Evolutionary conservation across 1,284 basidiomycete genomes (phyloP), one percentile per base, ranked within the genome.

Genomic region (Leucoagaricus sp.): DNA sequence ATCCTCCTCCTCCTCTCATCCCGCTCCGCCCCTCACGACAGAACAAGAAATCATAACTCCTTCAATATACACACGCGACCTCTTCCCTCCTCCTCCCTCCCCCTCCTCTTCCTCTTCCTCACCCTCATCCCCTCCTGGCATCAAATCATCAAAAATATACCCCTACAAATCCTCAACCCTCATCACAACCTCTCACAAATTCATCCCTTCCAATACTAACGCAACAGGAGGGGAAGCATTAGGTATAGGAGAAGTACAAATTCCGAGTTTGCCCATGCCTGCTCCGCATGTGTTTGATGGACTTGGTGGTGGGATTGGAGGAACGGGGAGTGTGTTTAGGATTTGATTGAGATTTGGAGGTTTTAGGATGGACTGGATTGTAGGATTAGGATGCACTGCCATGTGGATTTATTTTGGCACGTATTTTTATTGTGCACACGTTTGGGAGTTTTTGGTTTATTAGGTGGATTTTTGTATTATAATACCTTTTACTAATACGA

Each of bases 41-140:
- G 66, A 67, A 2, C 75, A 86, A 1, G 17, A 38, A 4, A 38
- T 4, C 15, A 76, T 86, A 9, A 76, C 84, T 60, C 78, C 86
- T 10, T 91, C 87, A 8, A 85, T 87, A 40, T 88, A 89, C 67
- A 89, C 91, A 68, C 82, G 85, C 48, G 85, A 91, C 59, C 73
- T 91, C 33, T 59, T 60, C 7, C 60, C 60, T 7, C 60, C 64
- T 33, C 54, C 62, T 21, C n/a, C 38, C 38, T 31, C 19, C 15
- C 12, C 45, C 13, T 33, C 38, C 28, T 26, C 36, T 19, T 12
- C 12, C 13, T 33, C 28, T 23, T 19, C 38, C 2, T 23, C n/a
- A 23, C 28, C 46, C 46, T 17, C 26, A 19, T n/a, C 28, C 8
- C 19, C 21, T 53, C 19, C 41, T 42, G n/a, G n/a, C n/a, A n/a